Evolutionary conservation across 257 asterid genomes (phyloP), one percentile per base, ranked within the genome.

Genomic region (Penstemon eatonii): DNA sequence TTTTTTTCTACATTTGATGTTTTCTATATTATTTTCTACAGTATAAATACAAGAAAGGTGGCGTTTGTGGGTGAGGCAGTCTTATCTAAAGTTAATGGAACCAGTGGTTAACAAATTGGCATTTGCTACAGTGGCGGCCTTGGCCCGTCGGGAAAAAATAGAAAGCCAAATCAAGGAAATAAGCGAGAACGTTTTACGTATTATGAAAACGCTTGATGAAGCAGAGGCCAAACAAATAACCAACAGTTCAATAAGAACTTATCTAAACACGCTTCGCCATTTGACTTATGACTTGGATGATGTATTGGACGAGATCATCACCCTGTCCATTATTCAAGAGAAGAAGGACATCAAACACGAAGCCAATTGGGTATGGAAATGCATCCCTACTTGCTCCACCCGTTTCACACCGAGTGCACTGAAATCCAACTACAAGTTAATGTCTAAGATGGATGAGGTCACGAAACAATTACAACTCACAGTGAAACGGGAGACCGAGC

Each of bases 201-300:
- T 88, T 59, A 67, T 64, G 36, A 82, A 78, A 0, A 85, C 82
- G 74, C 84, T 85, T 5, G 79, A 49, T 44, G 89, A 88, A 73
- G 96, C 96, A 4, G 90, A 85, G 81, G 89, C 79, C 36, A 88
- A 82, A 85, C 92, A 86, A 53, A 67, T 82, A 39, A 71, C 75
- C 0, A 82, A 82, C 13, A 45, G 9, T 8, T 3, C 81, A 5
- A 80, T 79, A 19, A 81, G 79, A 59, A 7, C 40, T 18, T 88
- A 92, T 92, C 80, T 86, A 75, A 87, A 80, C 72, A 56, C 6
- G 33, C 85, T 88, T 25, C 67, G 81, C 75, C 85, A 83, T 60
- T 53, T 84, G 82, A 79, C 88, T 47, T 88, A 82, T 68, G 96
- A 88, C 75, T 82, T 88, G 75, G 92, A 84, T 70, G 96, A 88